Conservation (phyloP, 257 asterid genomes). For the Gardenia jasminoides region DNA sequence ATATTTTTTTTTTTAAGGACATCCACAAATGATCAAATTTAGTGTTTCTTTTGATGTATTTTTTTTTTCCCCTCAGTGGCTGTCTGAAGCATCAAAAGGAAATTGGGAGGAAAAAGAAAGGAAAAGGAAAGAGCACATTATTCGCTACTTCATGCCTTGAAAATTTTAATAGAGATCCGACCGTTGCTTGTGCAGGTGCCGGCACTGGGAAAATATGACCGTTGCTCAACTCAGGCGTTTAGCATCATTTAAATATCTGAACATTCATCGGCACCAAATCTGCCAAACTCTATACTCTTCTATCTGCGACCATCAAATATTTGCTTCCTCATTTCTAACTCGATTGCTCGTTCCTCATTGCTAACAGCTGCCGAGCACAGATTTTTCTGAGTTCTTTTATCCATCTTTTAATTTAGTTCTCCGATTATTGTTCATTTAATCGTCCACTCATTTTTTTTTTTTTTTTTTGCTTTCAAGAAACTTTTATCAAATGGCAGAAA, state of each 20-base stretch:
- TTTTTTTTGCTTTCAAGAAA: neutral
- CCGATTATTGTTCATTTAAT: neutral
- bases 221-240: slow-evolving; percentile 38
- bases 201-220: slow-evolving; percentile 47
- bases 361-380: too few species aligned
- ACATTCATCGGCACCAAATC: slow-evolving; percentile 25
- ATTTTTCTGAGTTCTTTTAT: neutral
- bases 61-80: too few species aligned
- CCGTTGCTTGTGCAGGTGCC: slow-evolving; percentile 27
- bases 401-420: neutral
- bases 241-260: slow-evolving; percentile 48
- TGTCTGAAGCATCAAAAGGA: too few species aligned
- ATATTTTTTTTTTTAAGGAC: too few species aligned
- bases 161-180: slow-evolving; percentile 12
- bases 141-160: too few species aligned
- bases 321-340: slow-evolving; percentile 1
- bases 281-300: slow-evolving; percentile 16
- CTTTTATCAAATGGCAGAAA: slow-evolving; percentile 49
- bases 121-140: too few species aligned
- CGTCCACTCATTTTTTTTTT: too few species aligned
- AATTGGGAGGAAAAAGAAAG: too few species aligned
- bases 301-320: slow-evolving; percentile 12
- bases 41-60: too few species aligned
- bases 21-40: too few species aligned
- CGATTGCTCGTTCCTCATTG: neutral